Percentiles rank a stretch among this genome's conserved stretches.
Evolutionary conservation across 2,329 filamentous ascomycete species (phyloP).

Genomic region (Bertia moriformis): DNA sequence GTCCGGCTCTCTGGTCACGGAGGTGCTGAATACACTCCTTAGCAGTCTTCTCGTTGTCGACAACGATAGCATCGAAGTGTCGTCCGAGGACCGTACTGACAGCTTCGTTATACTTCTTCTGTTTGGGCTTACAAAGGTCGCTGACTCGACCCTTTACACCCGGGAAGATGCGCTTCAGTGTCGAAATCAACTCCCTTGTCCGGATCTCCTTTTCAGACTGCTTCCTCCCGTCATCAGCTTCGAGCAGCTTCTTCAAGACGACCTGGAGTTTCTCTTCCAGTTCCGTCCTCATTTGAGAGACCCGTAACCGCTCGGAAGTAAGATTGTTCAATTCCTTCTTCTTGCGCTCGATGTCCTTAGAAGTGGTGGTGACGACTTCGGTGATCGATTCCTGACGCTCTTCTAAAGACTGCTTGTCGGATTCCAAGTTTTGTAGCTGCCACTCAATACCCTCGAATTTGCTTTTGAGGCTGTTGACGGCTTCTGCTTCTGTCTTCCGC

Average conservation of each 20-base stretch:
- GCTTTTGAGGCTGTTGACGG: slow-evolving; percentile 74
- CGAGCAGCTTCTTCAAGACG: slow-evolving; percentile 63
- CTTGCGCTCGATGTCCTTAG: slow-evolving; percentile 67
- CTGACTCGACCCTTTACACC: slow-evolving; percentile 83
- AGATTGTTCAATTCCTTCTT: slow-evolving; percentile 82
- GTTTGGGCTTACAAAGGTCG: slow-evolving; percentile 86
- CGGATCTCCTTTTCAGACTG: slow-evolving; percentile 71
- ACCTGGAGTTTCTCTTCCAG: slow-evolving; percentile 83
- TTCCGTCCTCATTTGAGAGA: slow-evolving; percentile 71
- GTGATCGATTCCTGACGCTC: slow-evolving; percentile 54
- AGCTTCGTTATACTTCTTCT: slow-evolving; percentile 90
- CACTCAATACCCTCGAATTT: slow-evolving; percentile 70
- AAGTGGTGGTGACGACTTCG: slow-evolving; percentile 48
- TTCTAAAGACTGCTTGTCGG: slow-evolving; percentile 54
- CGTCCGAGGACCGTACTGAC: slow-evolving; percentile 83
- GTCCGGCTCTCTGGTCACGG: slow-evolving; percentile 72
- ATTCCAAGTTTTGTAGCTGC: slow-evolving; percentile 58
- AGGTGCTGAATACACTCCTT: slow-evolving; percentile 90
- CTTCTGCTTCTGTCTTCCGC: slow-evolving; percentile 80
- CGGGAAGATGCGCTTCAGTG: slow-evolving; percentile 78
- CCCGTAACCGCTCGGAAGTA: slow-evolving; percentile 68
- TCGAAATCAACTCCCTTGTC: slow-evolving; percentile 69
- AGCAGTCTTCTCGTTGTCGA: slow-evolving; percentile 87
- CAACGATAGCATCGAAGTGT: slow-evolving; percentile 86
- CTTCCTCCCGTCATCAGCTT: slow-evolving; percentile 71